These are phyloP conservation scores for Fraxinus americana DNA, from an alignment of 257 asterid genomes.

Conservation along the genomic window DNA sequence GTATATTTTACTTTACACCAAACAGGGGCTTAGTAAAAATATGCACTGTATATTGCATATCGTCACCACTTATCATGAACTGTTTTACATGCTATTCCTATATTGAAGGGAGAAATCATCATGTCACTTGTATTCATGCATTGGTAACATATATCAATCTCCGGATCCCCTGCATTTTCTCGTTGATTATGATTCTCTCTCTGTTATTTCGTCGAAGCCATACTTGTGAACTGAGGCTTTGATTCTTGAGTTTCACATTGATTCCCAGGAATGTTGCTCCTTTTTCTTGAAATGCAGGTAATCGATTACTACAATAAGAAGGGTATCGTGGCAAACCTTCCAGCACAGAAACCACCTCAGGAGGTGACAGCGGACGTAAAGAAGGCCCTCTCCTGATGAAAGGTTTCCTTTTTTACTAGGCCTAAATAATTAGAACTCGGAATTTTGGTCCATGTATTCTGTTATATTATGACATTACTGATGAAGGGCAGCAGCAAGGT, in stretches of 20 bases:
- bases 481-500: constrained; percentile 22
- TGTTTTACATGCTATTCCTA: neutral
- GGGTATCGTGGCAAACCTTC: constrained; percentile 66
- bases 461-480: constrained; percentile 18
- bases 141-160: neutral
- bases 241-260: neutral
- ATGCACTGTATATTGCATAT: too few relatives aligned
- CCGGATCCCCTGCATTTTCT: neutral
- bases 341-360: constrained; percentile 71
- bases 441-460: constrained; percentile 16
- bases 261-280: neutral
- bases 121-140: neutral
- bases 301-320: constrained; percentile 58
- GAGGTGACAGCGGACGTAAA: constrained; percentile 65
- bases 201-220: neutral
- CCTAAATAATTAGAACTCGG: constrained; percentile 18
- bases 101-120: neutral
- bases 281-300: constrained; percentile 43
- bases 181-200: neutral
- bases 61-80: neutral
- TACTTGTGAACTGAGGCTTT: neutral
- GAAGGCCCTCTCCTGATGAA: constrained; percentile 57
- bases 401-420: constrained; percentile 16
- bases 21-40: too few relatives aligned
- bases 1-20: too few relatives aligned